Evolutionary conservation across 139 green algal genomes (phyloP), one percentile per base, ranked within the genome.

Genomic region (Picochlorum sp.): DNA sequence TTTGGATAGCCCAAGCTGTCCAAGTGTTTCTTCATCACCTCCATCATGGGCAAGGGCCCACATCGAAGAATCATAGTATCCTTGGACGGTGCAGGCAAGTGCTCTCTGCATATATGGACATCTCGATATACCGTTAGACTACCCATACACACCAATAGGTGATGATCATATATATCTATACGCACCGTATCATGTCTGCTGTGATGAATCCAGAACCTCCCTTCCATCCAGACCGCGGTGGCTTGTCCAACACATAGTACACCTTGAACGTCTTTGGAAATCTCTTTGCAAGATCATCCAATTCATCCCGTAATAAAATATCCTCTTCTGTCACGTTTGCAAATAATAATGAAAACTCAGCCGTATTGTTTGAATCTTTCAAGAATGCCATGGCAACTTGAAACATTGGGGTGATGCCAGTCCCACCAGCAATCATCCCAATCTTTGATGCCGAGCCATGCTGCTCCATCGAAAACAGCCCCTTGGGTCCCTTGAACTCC

Each of bases 401-500:
- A 50, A 83, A 95, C 92, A 97, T 97, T 55, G 92, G 92, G 0
- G 92, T 96, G 50, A 98, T 89, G 18, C 92, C 92, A 2, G 90
- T 92, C 65, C 92, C 92, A n/a, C 92, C 92, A 47, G 87, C 90
- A 31, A 98, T 38, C 92, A 97, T 97, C 58, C 91, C 87, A 20
- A 92, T 77, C 24, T 74, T 61, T 18, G 70, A 69, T 38, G 15
- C 18, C 67, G 89, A 85, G 74, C 82, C 84, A 78, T 87, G 86
- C 13, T 66, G 67, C 30, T 67, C 65, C 72, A 95, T 94, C 16
- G 69, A 54, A 45, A 94, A 91, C 10, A 74, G 67, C 1, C 88
- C 91, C 65, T 92, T 96, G 18, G 91, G 91, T 0, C 91, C 91
- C 66, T 90, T 91, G 80, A 97, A 92, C 4, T 78, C 61, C 66